Evolutionary conservation across 2,329 filamentous ascomycete species (phyloP).

Genomic region (Plectosphaerella sp.): DNA sequence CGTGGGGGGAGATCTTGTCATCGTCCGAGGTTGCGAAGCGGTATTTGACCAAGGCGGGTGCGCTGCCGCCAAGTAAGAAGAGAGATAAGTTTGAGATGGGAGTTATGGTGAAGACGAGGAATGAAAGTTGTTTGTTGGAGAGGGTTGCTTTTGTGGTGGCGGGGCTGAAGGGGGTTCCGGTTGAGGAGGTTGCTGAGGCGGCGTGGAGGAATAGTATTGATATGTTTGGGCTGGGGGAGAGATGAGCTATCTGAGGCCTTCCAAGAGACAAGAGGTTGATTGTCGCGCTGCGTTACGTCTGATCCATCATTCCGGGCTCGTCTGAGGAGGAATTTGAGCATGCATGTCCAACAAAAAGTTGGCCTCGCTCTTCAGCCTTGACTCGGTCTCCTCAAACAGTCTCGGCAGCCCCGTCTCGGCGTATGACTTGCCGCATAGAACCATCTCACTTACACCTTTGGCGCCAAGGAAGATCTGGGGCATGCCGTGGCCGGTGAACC

Average conservation of each 20-base stretch:
- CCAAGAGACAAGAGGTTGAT: no score
- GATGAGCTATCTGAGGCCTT: no score
- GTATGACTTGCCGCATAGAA: conserved; percentile 21
- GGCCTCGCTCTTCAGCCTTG: conserved; percentile 16
- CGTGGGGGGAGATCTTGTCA: conserved; percentile 38
- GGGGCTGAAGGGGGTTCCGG: conserved; percentile 35
- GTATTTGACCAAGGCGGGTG: conserved; percentile 32
- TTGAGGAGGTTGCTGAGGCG: conserved; percentile 36
- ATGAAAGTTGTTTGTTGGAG: conserved; percentile 45
- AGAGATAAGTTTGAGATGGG: conserved; percentile 41
- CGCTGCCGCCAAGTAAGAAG: conserved; percentile 38
- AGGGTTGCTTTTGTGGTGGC: conserved; percentile 42
- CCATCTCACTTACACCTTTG: conserved; percentile 35
- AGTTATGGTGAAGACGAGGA: conserved; percentile 44
- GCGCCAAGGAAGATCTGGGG: conserved; percentile 35
- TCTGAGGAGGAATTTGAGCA: no score
- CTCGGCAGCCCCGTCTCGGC: conserved; percentile 29
- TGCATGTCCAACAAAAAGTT: conserved; percentile 7
- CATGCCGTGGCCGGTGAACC: conserved; percentile 50
- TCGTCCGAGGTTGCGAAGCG: conserved; percentile 29
- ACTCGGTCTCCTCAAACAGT: conserved; percentile 26
- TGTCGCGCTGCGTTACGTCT: no score
- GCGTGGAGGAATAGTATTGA: conserved; percentile 28
- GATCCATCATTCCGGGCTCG: no score
- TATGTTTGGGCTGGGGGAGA: conserved; percentile 19